Percentiles rank a stretch among this genome's conserved stretches.
These are phyloP conservation scores for Nepenthes gracilis DNA, from an alignment of 148 eudicot species.

Conservation along the genomic window DNA sequence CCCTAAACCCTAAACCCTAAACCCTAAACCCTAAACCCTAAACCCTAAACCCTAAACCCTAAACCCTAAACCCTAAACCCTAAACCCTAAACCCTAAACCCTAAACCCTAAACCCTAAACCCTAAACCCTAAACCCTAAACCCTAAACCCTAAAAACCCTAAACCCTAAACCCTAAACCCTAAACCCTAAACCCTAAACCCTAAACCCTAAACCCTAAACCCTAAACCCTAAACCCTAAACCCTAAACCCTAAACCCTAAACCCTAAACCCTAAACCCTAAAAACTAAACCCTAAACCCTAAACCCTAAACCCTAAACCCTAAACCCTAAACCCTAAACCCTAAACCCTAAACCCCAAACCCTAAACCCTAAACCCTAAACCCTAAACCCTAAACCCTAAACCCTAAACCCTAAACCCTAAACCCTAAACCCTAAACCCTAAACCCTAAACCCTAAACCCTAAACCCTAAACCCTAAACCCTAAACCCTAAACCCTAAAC, in stretches of 20 bases:
- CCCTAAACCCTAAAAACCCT: conserved; percentile 7
- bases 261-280: conserved; percentile 5
- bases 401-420: conserved; percentile 8
- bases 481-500: conserved; percentile 9
- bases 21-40: conserved; percentile 10
- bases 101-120: conserved; percentile 1
- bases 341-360: conserved; percentile 10
- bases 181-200: conserved; percentile 6
- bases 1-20: conserved; percentile 11
- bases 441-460: conserved; percentile 5
- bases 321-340: conserved; percentile 9
- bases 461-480: conserved; percentile 6
- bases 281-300: conserved; percentile 11
- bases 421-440: conserved; percentile 9
- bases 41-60: conserved; percentile 11
- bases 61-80: neutral
- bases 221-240: conserved; percentile 2
- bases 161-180: conserved; percentile 7
- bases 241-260: conserved; percentile 2
- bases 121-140: conserved; percentile 1
- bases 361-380: conserved; percentile 5
- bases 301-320: conserved; percentile 12
- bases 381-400: conserved; percentile 4
- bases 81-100: conserved; percentile 11
- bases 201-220: conserved; percentile 4